Base-by-base conservation (phyloP, 1,284 basidiomycete species). In the Sporisorium graminicola region DNA sequence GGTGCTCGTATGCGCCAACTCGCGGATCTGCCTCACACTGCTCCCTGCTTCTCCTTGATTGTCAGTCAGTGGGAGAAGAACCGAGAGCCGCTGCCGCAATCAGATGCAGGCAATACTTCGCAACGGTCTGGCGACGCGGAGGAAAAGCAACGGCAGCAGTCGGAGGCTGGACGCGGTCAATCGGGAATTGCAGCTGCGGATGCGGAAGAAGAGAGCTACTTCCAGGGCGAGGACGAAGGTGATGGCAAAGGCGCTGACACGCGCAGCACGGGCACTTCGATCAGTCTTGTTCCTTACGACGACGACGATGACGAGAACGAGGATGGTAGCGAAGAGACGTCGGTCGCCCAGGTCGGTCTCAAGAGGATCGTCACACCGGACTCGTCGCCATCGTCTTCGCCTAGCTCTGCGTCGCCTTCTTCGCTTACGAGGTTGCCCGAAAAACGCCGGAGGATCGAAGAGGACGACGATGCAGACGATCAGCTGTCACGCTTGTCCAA, bases 11-110 rank as follows among this genome's bases (percentile, higher is more conserved):
- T 98, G 64, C 89, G 90, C 44, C 88, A 88, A 57, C 88, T 98
- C 18, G 89, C 92, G 0, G 87, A 89, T 77, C 89, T 88, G 29
- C 88, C 88, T 2, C 86, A 92, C 29, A 90, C 90, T n/a, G 89
- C 90, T 1, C 87, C 89, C 61, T 89, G 91, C 50, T 94, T 95
- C 86, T 88, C 90, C 49, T 88, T 90, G 42, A 90, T 98, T 78
- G 90, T 93, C 55, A 87, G 89, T 43, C 90, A 93, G 60, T 95
- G 92, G 90, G 95, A 98, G 86, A 94, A 95, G 88, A 96, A 95
- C 86, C 91, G 91, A 72, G 94, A 95, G 43, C 70, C 75, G 16
- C 24, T 71, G 13, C 56, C 70, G 40, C 51, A 52, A 63, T 69
- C 60, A 35, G 62, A 63, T 13, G 49, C 37, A 3, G 52, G 55